Conservation (phyloP, 139 green algal genomes). For the Chlorella ohadii region DNA sequence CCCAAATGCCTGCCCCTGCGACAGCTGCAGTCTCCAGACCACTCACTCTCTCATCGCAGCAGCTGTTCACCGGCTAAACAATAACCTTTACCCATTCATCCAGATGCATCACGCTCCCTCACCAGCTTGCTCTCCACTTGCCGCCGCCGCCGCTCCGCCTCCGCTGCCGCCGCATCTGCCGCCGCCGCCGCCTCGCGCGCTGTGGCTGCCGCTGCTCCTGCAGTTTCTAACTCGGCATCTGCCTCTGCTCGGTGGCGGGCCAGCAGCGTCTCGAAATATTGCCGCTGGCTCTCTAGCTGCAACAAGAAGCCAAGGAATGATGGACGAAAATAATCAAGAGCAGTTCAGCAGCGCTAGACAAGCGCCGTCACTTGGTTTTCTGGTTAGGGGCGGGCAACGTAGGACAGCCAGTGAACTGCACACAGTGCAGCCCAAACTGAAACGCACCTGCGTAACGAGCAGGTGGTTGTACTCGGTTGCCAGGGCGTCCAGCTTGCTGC, state of each 20-base stretch:
- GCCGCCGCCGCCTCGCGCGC: conserved; percentile 2
- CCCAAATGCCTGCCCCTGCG: no score
- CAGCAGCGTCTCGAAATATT: conserved; percentile 82
- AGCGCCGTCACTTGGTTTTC: no score
- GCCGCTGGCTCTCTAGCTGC: conserved; percentile 90
- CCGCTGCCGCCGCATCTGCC: conserved; percentile 22
- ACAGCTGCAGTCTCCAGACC: no score
- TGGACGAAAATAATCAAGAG: no score
- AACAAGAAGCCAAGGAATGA: no score
- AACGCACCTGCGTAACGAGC: conserved; percentile 68
- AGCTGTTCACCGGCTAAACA: no score
- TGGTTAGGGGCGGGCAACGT: no score
- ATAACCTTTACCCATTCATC: no score
- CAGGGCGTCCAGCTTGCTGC: conserved; percentile 80
- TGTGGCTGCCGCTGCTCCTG: conserved; percentile 7
- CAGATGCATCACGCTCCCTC: not conserved
- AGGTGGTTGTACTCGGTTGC: conserved; percentile 92
- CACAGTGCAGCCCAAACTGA: no score
- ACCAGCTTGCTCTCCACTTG: conserved; percentile 67
- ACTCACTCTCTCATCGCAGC: no score
- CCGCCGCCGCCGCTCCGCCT: conserved; percentile 55
- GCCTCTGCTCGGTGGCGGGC: conserved; percentile 5
- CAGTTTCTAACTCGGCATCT: conserved; percentile 37
- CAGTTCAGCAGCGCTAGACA: no score
- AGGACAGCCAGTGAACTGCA: no score